phyloP scores from a whole-genome alignment of 2,329 filamentous ascomycete genomes.

The Pseudocercospora cruenta region DNA sequence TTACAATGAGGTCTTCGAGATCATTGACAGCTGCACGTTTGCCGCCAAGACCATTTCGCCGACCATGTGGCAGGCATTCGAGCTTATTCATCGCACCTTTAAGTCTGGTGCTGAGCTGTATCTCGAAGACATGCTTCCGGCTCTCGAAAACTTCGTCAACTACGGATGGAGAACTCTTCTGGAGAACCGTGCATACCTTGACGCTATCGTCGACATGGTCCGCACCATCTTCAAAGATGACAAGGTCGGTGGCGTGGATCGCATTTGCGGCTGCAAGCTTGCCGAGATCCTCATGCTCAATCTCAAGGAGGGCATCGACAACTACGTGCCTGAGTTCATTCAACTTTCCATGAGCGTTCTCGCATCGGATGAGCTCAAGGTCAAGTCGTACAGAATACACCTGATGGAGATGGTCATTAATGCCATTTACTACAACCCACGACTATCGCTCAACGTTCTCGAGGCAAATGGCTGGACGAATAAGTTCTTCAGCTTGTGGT shows the following conservation, averaged over 20 bases:
- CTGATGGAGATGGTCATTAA: slow-evolving; percentile 99
- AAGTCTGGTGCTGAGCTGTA: slow-evolving; percentile 97
- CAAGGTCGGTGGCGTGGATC: slow-evolving; percentile 89
- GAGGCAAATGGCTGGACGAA: slow-evolving; percentile 94
- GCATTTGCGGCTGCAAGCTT: slow-evolving; percentile 96
- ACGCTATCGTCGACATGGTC: slow-evolving; percentile 91
- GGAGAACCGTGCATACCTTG: slow-evolving; percentile 82
- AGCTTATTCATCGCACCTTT: slow-evolving; percentile 94
- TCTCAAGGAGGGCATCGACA: slow-evolving; percentile 83
- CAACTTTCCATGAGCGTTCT: slow-evolving; percentile 85
- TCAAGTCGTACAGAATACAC: slow-evolving; percentile 93
- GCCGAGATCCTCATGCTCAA: slow-evolving; percentile 97
- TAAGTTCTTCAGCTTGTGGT: slow-evolving; percentile 98
- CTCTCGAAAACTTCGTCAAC: slow-evolving; percentile 95
- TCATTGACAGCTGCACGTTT: slow-evolving; percentile 98
- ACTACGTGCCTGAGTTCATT: slow-evolving; percentile 86
- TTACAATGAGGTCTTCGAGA: slow-evolving; percentile 98
- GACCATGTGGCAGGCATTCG: slow-evolving; percentile 98
- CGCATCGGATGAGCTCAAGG: slow-evolving; percentile 73
- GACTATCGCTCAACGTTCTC: slow-evolving; percentile 81
- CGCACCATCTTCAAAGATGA: slow-evolving; percentile 90
- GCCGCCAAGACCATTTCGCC: slow-evolving; percentile 92
- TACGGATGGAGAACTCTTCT: slow-evolving; percentile 81
- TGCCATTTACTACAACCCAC: slow-evolving; percentile 93
- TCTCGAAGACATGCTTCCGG: slow-evolving; percentile 97